Evolutionary conservation across 306 rosid species (phyloP).

Genomic region (Mimosa bimucronata): DNA sequence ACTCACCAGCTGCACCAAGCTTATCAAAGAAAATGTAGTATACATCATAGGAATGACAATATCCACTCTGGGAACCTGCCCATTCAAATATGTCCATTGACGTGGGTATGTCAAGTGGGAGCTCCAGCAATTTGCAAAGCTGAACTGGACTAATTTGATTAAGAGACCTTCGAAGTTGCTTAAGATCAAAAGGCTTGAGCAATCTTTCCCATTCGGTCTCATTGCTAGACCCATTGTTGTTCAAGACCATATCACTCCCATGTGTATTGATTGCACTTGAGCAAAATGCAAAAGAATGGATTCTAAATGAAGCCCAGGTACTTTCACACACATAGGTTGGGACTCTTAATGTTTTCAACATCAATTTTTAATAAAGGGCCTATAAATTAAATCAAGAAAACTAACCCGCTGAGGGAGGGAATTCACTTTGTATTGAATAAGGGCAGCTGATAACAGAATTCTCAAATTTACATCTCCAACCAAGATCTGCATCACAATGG

Average conservation of each 20-base stretch:
- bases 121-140: conserved; percentile 69
- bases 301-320: conserved; percentile 44
- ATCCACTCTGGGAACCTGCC: conserved; percentile 75
- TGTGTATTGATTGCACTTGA: conserved; percentile 42
- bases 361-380: conserved; percentile 23
- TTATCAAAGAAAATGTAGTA: conserved; percentile 67
- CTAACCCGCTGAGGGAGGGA: conserved; percentile 21
- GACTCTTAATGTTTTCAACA: conserved; percentile 51
- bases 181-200: conserved; percentile 80
- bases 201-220: conserved; percentile 84
- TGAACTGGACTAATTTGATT: conserved; percentile 67
- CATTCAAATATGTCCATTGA: conserved; percentile 69
- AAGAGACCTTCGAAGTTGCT: conserved; percentile 65
- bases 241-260: conserved; percentile 16
- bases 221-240: conserved; percentile 46
- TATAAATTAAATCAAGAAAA: conserved; percentile 17
- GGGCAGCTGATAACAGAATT: neutral
- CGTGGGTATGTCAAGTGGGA: conserved; percentile 78
- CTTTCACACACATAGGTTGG: conserved; percentile 38
- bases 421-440: neutral
- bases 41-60: conserved; percentile 73
- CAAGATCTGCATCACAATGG: neutral
- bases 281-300: conserved; percentile 47
- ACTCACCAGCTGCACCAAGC: conserved; percentile 76
- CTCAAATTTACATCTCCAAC: neutral